Percentiles rank a stretch among this genome's conserved stretches.
These are phyloP conservation scores for Musa balbisiana DNA, from an alignment of 202 grass and related monocot species.

Conservation along the genomic window DNA sequence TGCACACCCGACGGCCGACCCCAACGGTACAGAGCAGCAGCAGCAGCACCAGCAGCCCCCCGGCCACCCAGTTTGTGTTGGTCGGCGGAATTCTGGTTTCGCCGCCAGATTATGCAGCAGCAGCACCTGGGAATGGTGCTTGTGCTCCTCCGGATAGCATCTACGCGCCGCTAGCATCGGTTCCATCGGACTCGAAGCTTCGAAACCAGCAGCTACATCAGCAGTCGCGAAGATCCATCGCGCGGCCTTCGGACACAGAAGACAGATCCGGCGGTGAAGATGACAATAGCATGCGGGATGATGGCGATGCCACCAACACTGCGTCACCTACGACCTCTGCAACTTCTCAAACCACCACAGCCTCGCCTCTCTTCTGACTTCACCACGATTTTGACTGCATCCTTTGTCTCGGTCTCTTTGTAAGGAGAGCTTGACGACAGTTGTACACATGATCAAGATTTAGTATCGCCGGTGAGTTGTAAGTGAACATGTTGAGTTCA, in stretches of 20 bases:
- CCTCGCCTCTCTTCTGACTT: neutral
- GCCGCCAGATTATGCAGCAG: conserved; percentile 42
- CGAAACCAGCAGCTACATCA: neutral
- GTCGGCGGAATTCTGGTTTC: conserved; percentile 84
- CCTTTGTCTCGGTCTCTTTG: neutral
- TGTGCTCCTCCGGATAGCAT: neutral
- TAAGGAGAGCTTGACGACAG: neutral
- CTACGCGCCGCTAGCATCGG: neutral
- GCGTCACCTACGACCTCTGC: neutral
- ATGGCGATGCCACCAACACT: neutral
- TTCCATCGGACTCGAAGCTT: neutral
- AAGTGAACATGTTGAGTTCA: neutral
- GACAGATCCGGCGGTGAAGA: neutral
- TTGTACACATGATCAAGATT: neutral
- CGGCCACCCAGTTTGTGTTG: conserved; percentile 54
- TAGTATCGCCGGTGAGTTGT: neutral
- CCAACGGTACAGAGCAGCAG: conserved; percentile 34
- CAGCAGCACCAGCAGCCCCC: conserved; percentile 20
- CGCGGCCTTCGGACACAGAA: too few relatives aligned
- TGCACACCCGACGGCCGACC: conserved; percentile 66
- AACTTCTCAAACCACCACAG: conserved; percentile 1
- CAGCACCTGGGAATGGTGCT: neutral
- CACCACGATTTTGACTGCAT: neutral
- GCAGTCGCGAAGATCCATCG: neutral
- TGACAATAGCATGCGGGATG: neutral